These are phyloP conservation scores for Gleditsia sinensis DNA, from an alignment of 306 rosid genomes.

Conservation along the genomic window DNA sequence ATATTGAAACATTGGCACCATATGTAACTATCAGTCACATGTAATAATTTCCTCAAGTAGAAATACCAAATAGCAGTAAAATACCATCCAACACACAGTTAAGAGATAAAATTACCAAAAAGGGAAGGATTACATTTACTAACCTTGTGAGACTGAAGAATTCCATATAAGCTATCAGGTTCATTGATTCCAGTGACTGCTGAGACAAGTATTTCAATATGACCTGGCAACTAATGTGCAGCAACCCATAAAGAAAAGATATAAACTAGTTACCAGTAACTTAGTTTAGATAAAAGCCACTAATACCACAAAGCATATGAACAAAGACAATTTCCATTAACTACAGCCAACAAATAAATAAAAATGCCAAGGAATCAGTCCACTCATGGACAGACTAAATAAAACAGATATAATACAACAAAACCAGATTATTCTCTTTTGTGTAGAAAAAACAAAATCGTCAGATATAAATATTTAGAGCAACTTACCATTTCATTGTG, in stretches of 20 bases:
- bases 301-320: neutral
- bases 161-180: constrained; percentile 96
- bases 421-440: constrained; percentile 1
- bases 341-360: neutral
- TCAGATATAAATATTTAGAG: neutral
- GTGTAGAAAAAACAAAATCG: neutral
- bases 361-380: constrained; percentile 10
- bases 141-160: constrained; percentile 90
- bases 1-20: neutral
- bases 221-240: constrained; percentile 69
- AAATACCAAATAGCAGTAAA: neutral
- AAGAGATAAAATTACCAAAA: constrained; percentile 17
- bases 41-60: neutral
- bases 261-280: neutral
- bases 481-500: constrained; percentile 65
- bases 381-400: neutral
- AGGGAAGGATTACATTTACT: constrained; percentile 31
- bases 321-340: constrained; percentile 12
- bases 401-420: constrained; percentile 15
- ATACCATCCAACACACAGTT: neutral
- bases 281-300: neutral
- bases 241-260: constrained; percentile 27
- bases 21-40: neutral
- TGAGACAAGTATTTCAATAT: constrained; percentile 81
- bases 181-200: constrained; percentile 87